A percentile compares a stretch with the other conserved stretches of the same genome.
phyloP scores from a whole-genome alignment of 225 moss, liverwort and hornwort species.

The Rhytidiadelphus loreus region DNA sequence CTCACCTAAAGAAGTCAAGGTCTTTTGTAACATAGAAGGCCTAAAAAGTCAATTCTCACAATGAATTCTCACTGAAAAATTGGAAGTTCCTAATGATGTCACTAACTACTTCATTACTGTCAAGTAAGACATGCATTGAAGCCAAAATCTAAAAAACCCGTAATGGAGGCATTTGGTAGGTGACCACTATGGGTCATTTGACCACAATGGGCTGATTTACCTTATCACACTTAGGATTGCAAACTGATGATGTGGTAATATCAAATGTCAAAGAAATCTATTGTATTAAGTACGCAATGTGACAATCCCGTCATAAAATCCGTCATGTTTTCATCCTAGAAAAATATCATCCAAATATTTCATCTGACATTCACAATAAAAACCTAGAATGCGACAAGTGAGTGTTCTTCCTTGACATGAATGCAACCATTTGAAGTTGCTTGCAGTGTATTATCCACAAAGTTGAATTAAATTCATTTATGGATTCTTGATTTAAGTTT shows the following conservation, averaged over 20 bases:
- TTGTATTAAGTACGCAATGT: not conserved
- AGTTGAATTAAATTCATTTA: not conserved
- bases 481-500: not conserved
- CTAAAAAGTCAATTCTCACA: too few relatives aligned
- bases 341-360: not conserved
- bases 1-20: too few relatives aligned
- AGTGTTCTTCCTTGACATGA: accelerated
- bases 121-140: too few relatives aligned
- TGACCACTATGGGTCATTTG: too few relatives aligned
- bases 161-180: too few relatives aligned
- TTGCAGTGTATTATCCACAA: not conserved
- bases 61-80: too few relatives aligned
- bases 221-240: not conserved
- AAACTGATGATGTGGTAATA: not conserved
- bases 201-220: too few relatives aligned
- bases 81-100: too few relatives aligned
- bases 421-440: not conserved
- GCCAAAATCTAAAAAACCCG: too few relatives aligned
- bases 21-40: too few relatives aligned
- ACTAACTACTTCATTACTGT: too few relatives aligned
- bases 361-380: accelerated
- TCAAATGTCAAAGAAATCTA: not conserved
- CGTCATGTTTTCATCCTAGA: accelerated
- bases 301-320: not conserved
- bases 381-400: accelerated